Evolutionary conservation across 2,329 filamentous ascomycete species (phyloP).

Genomic region (Cladosporium austrohemisphaericum): DNA sequence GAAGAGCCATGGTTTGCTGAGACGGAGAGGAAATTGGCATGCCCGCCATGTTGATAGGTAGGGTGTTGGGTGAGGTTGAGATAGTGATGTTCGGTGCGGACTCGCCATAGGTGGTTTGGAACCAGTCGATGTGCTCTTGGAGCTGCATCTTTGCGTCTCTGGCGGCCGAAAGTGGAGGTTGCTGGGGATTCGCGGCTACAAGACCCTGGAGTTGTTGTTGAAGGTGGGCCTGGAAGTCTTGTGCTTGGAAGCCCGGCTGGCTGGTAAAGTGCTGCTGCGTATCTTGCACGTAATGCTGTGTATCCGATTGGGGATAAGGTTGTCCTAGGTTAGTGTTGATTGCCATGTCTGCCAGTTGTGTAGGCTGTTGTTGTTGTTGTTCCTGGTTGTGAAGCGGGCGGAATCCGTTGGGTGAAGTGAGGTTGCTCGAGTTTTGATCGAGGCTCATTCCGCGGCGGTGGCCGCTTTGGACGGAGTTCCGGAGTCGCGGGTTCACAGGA

Average conservation of each 20-base stretch:
- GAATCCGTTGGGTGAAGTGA: constrained; percentile 30
- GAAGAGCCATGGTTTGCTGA: constrained; percentile 7
- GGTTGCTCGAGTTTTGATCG: constrained; percentile 53
- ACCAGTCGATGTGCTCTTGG: constrained; percentile 19
- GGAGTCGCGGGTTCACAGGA: constrained; percentile 53
- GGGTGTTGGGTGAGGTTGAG: constrained; percentile 12
- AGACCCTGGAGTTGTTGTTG: constrained; percentile 50
- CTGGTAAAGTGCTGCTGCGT: constrained; percentile 81
- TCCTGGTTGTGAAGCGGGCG: constrained; percentile 55
- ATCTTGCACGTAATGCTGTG: constrained; percentile 83
- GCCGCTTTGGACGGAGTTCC: constrained; percentile 42
- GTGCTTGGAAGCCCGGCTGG: constrained; percentile 62
- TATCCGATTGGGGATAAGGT: constrained; percentile 56
- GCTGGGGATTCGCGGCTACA: constrained; percentile 25
- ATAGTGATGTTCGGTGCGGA: constrained; percentile 17
- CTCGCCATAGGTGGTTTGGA: constrained; percentile 17
- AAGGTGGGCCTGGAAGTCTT: constrained; percentile 43
- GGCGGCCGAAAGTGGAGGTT: constrained; percentile 24
- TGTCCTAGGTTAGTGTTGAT: constrained; percentile 53
- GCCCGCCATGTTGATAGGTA: constrained; percentile 3
- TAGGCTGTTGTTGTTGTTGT: constrained; percentile 31
- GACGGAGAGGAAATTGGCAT: constrained; percentile 9
- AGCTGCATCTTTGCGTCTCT: constrained; percentile 32
- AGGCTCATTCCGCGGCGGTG: constrained; percentile 84
- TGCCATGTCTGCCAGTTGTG: constrained; percentile 26